Evolutionary conservation across 1,139 yeast species (phyloP).

Genomic region (Hansenula lynferdii): DNA sequence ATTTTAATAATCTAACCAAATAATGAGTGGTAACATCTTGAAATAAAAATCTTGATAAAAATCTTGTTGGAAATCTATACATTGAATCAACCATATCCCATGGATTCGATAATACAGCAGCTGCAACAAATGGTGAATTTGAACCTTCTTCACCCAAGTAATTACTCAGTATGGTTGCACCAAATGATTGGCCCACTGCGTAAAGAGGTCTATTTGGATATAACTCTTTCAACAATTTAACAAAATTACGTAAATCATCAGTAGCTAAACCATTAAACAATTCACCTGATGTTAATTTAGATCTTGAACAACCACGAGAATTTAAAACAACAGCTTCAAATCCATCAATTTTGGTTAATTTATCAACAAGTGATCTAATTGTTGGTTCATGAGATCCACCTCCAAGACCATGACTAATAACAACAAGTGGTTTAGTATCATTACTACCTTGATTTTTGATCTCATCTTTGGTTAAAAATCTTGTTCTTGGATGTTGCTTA

Average conservation of each 20-base stretch:
- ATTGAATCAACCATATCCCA: constrained; percentile 75
- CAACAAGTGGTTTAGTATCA: constrained; percentile 55
- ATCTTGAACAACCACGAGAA: constrained; percentile 83
- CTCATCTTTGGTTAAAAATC: constrained; percentile 58
- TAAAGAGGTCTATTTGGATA: constrained; percentile 74
- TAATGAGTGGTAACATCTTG: constrained; percentile 64
- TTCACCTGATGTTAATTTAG: constrained; percentile 69
- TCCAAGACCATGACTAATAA: constrained; percentile 78
- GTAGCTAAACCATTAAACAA: constrained; percentile 75
- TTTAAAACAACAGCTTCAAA: constrained; percentile 75
- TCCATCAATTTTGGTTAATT: constrained; percentile 23
- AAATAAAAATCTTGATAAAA: constrained; percentile 59
- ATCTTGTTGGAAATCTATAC: constrained; percentile 43
- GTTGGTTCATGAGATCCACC: constrained; percentile 93
- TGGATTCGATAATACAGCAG: constrained; percentile 68
- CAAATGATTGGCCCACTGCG: constrained; percentile 81
- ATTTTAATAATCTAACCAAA: constrained; percentile 54
- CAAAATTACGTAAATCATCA: constrained; percentile 61
- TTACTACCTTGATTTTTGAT: constrained; percentile 29
- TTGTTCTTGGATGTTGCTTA: constrained; percentile 69
- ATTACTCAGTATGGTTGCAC: constrained; percentile 77
- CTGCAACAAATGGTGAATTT: constrained; percentile 52
- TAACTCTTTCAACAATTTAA: constrained; percentile 43
- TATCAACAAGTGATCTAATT: constrained; percentile 54
- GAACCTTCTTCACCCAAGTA: constrained; percentile 72